Percentiles rank a stretch among this genome's conserved stretches.
Conservation (phyloP, 257 asterid species). For the Solanum pimpinellifolium region DNA sequence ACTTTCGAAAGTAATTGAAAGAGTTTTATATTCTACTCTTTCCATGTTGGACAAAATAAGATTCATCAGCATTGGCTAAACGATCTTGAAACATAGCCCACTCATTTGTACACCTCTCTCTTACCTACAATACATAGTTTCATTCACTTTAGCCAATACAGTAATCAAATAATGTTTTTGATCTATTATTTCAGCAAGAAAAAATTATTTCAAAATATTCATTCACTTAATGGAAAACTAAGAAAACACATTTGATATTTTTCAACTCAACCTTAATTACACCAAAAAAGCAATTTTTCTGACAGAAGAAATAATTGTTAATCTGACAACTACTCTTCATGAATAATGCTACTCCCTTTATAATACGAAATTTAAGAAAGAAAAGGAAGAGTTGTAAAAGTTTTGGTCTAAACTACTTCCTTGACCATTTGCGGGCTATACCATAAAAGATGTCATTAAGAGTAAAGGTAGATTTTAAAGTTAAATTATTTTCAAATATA, state of each 20-base stretch:
- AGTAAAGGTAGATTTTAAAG: neutral
- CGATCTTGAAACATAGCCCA: conserved; percentile 97
- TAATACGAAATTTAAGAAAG: neutral
- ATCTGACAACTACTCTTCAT: neutral
- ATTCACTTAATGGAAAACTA: neutral
- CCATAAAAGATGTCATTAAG: neutral
- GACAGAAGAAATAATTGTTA: neutral
- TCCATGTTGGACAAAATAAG: conserved; percentile 46
- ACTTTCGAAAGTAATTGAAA: neutral
- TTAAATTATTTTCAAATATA: neutral
- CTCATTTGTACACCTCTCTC: conserved; percentile 86
- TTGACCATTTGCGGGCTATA: neutral
- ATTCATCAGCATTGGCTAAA: conserved; percentile 73
- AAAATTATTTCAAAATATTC: neutral
- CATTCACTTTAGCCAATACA: neutral
- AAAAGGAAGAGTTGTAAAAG: no score
- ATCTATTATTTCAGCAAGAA: neutral
- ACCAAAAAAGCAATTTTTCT: neutral
- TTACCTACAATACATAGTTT: conserved; percentile 34
- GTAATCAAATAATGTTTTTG: neutral
- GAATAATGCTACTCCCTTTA: neutral
- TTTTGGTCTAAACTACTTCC: neutral
- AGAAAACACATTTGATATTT: neutral
- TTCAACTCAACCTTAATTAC: neutral
- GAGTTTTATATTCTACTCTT: conserved; percentile 4